Evolutionary conservation across 495 filamentous ascomycete species (phyloP), one percentile per base, ranked within the genome.

Genomic region (Baudoinia panamericana): DNA sequence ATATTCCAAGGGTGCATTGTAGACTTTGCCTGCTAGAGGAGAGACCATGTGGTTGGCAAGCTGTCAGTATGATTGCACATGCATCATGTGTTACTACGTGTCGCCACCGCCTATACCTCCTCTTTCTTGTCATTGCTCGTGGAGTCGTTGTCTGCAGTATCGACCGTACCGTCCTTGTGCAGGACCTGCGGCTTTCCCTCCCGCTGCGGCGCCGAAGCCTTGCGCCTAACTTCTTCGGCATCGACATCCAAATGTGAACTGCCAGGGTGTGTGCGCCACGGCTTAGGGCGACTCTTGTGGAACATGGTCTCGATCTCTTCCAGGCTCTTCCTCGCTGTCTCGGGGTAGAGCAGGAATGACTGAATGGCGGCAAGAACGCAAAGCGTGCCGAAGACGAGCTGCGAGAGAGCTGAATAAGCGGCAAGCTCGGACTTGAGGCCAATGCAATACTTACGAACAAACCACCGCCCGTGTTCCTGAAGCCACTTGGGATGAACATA

Each of bases 271-370:
- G 75, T 80, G 32, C 67, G 65, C 74, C 75, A 80, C 4, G 73
- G 63, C 43, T 53, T 55, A 5, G 67, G 67, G 0, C 67, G 73
- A 3, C 64, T 69, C 9, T 62, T 58, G 22, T 57, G 58, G 47
- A 84, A 85, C 57, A 84, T 52, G 13, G 65, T 27, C 49, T 72
- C 68, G 13, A 84, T 70, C 57, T 84, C 81, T 56, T 87, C 81
- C 10, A 84, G 68, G 0, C 73, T 73, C 58, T 80, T 76, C 15
- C 72, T 66, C 15, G 68, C 71, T 0, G 80, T 85, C 61, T 87
- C 80, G 0, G 79, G 80, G 45, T 80, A 84, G 4, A 71, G 70
- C 39, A 84, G 59, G 56, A 64, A 84, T 23, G 77, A 71, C 46
- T 82, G 76, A 22, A 70, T 60, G 0, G 73, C 70, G 39, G 76